Base-by-base conservation (phyloP, 2,329 filamentous ascomycete species). In the Colletotrichum australisinense region DNA sequence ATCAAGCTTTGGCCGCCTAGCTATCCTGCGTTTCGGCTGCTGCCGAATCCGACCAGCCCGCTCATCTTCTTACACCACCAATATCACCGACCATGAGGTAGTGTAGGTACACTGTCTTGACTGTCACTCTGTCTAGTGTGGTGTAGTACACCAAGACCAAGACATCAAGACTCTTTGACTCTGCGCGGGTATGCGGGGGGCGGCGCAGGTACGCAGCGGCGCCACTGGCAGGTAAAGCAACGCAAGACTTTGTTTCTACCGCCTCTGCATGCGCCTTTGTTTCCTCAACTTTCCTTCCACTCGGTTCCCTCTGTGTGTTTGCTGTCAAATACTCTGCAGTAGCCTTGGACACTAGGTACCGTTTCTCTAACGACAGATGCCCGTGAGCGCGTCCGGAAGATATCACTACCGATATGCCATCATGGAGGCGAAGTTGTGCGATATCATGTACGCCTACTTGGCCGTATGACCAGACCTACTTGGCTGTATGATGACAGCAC, bases 1-100 rank as follows among this genome's bases (percentile, higher is more conserved):
- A 53, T 32, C 16, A 70, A 70, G 66, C 70, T 70, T 70, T 70
- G 70, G 38, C 55, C 35, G 60, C 55, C 28, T 32, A 56, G 67
- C 19, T 70, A 46, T 62, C 63, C 6, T 70, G 67, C 59, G 60
- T 73, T 70, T 73, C 70, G 60, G 70, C 67, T 70, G 62, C 60
- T 65, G 66, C 60, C 60, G 60, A 73, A 56, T 73, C 66, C 70
- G 70, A 69, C 60, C 42, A 63, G 19, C 12, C 12, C 14, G 28
- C 16, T 30, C 28, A 38, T 16, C 57, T 46, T 38, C 35, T 22
- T 22, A n/a, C 28, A 30, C 30, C 30, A 22, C 19, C 57, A 30
- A 22, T n/a, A 19, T 9, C 6, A 19, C 16, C 38, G 16, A 19
- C 38, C 38, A 19, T 19, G 35, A 38, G 28, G 28, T 30, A 30